Base-by-base conservation (phyloP, 2,329 filamentous ascomycete species). In the Zopfia rhizophila region DNA sequence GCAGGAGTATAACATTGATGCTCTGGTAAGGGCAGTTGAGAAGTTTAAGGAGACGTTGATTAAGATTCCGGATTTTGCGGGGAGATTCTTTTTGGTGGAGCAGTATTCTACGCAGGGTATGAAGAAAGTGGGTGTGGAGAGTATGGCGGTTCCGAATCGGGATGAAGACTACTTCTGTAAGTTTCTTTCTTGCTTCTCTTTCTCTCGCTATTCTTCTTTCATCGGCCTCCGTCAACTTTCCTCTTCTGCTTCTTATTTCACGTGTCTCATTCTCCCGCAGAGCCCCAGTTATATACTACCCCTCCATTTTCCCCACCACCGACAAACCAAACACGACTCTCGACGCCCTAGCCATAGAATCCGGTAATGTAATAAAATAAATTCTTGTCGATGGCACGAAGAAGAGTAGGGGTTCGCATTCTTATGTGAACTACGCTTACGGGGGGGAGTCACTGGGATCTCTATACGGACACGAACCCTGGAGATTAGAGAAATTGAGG, bases 381-480 rank as follows among this genome's bases (percentile, higher is more conserved):
- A 12, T 36, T 14, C 12, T 53, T 5, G 19, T 50, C 5, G 32
- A 40, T n/a, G 42, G 48, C n/a, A 38, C 37, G 17, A 29, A 38
- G 28, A 19, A 31, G 10, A 12, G 14, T 16, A 16, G 36, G 11
- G 14, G 17, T 32, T 7, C 17, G 25, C 27, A 36, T 11, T 14
- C 36, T 4, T 66, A 66, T 37, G 51, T 65, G 6, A 65, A 66
- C 38, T 68, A 66, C 37, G 42, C 42, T 4, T 38, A 30, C 31
- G 42, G 47, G 7, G 43, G 28, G 7, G 61, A 60, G 13, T 24
- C 45, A 12, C 47, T 55, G 12, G 48, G 56, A 28, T 33, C 44
- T 1, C 18, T 61, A 11, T 66, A 66, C 47, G 65, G 59, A 10
- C 46, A 52, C 19, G 56, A 63, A 18, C 14, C 46, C 4, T 59